Evolutionary conservation across 768 basidiomycete species (phyloP).

Genomic region (Boletus tomentosulus): DNA sequence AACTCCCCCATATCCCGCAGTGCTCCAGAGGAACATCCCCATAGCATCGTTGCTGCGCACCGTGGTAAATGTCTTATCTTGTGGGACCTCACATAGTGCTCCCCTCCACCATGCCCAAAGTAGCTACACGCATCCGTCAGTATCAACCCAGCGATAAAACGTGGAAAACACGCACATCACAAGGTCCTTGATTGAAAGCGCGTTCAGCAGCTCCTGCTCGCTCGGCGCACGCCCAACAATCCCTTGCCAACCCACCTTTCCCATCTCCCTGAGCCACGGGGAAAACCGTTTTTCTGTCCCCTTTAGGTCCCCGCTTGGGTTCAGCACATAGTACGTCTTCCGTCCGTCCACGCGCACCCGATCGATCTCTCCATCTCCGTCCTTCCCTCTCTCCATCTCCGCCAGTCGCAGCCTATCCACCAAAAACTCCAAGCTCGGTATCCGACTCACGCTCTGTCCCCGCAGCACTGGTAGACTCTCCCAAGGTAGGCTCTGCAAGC

Average conservation of each 20-base stretch:
- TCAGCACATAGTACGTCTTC: constrained; percentile 80
- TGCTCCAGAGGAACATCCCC: constrained; percentile 96
- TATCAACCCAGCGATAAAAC: neutral
- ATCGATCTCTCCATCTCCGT: constrained; percentile 30
- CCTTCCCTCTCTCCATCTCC: constrained; percentile 36
- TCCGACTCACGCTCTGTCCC: constrained; percentile 84
- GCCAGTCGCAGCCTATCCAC: constrained; percentile 74
- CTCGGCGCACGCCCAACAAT: constrained; percentile 70
- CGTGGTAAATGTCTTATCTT: constrained; percentile 73
- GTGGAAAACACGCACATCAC: constrained; percentile 66
- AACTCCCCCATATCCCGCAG: constrained; percentile 92
- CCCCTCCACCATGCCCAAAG: constrained; percentile 95
- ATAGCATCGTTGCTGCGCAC: constrained; percentile 96
- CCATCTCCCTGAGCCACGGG: constrained; percentile 74
- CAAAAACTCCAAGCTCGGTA: constrained; percentile 86
- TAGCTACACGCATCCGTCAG: constrained; percentile 50
- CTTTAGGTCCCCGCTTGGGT: constrained; percentile 87
- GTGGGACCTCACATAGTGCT: constrained; percentile 89
- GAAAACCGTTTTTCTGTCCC: constrained; percentile 81
- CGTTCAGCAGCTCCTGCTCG: constrained; percentile 78
- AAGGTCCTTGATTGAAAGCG: constrained; percentile 70
- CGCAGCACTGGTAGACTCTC: constrained; percentile 87
- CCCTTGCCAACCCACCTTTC: constrained; percentile 76
- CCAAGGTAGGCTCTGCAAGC: constrained; percentile 89
- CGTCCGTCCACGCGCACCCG: constrained; percentile 57